Evolutionary conservation across 192 early-diverging fungal genomes (phyloP).

Genomic region (Chytriomyces confervae): DNA sequence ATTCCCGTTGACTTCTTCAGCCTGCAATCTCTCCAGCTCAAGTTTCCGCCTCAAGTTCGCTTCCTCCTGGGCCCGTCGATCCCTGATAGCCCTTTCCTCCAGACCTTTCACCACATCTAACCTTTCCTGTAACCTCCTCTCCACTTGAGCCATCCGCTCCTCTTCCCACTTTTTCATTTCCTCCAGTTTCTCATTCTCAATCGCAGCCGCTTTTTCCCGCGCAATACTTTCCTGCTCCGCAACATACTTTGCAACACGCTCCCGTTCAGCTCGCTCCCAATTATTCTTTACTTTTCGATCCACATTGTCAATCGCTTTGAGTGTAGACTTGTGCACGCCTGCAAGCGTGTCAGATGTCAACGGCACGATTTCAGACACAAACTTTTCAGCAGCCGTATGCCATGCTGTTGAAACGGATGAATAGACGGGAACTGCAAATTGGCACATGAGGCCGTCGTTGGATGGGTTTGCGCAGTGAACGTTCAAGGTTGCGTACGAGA

Average conservation of each 20-base stretch:
- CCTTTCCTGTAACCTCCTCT: constrained; percentile 6
- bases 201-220: background rate
- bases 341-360: background rate
- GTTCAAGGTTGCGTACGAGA: constrained; percentile 39
- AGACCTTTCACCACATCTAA: constrained; percentile 2
- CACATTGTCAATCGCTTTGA: constrained; percentile 9
- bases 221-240: constrained; percentile 3
- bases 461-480: constrained; percentile 31
- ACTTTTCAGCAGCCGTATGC: constrained; percentile 39
- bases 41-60: too few relatives aligned
- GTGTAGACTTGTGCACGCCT: background rate
- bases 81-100: background rate
- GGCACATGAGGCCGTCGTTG: constrained; percentile 19
- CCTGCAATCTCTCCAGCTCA: background rate
- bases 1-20: background rate
- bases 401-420: constrained; percentile 20
- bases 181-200: constrained; percentile 12
- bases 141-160: background rate
- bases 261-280: constrained; percentile 30
- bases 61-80: background rate
- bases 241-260: background rate
- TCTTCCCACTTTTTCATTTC: background rate
- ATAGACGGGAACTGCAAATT: constrained; percentile 33
- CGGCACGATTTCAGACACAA: constrained; percentile 42
- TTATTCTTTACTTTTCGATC: constrained; percentile 13